Base-by-base conservation (phyloP, 768 basidiomycete genomes). In the Amanita pseudoporphyria region DNA sequence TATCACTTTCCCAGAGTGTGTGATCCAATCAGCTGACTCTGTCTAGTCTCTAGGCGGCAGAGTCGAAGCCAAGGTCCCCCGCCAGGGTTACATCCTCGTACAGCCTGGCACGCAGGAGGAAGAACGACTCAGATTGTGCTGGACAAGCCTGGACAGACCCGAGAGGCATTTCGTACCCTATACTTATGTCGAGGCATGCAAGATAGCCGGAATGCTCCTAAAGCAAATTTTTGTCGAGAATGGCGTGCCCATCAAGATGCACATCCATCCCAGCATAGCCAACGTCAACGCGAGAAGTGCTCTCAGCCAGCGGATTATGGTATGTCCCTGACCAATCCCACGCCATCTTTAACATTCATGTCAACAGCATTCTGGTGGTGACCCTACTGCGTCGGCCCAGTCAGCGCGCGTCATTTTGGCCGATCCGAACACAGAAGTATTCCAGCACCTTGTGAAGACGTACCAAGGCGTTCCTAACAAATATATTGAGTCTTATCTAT, bases 131-230 rank as follows among this genome's bases (percentile, higher is more conserved):
- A 77, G 81, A 36, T 66, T 79, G 26, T 88, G 86, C 55, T 89
- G 87, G 87, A 71, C 71, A 21, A 78, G 72, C 50, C 45, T 66
- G 1, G 85, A 88, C 55, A 70, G 87, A 50, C 87, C 87, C 6
- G 82, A 86, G 24, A 70, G 87, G 49, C 74, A 78, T 60, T 85
- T 90, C 54, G 87, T 89, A 38, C 87, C 87, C 6, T 83, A 82
- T 61, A 85, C 84, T 43, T 90, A 79, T 59, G 78, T 90, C 13
- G 85, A 88, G 32, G 84, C 87, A n/a, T 89, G 87, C 67, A 87
- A 84, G 63, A 76, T 83, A n/a, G 77, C 79, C 0, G 81, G 82
- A 10, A 79, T 78, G 73, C 63, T 86, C 12, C 58, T 89, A 47
- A 84, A 77, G 63, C 86, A 88, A 58, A 84, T 89, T 30, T 89